Percentiles rank a stretch among this genome's conserved stretches.
Conservation (phyloP, 192 early-diverging fungal species). For the Obelidium mucronatum region DNA sequence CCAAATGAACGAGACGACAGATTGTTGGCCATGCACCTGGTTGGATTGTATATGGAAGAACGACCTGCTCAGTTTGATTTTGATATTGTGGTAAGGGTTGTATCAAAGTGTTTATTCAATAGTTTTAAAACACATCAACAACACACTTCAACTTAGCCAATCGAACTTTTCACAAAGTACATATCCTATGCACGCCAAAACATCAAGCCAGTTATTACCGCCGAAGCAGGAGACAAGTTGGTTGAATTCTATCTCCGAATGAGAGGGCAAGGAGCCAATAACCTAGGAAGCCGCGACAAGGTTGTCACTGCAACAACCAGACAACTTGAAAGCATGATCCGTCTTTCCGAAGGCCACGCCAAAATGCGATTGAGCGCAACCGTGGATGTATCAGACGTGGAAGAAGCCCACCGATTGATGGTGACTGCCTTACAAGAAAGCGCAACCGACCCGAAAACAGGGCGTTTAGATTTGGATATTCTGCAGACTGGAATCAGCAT, state of each 20-base stretch:
- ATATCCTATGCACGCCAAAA: slow-evolving; percentile 86
- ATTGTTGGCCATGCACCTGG: slow-evolving; percentile 86
- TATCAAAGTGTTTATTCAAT: slow-evolving; percentile 4
- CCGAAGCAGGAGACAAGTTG: slow-evolving; percentile 78
- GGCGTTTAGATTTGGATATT: slow-evolving; percentile 92
- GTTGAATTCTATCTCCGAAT: slow-evolving; percentile 85
- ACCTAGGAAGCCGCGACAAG: slow-evolving; percentile 38
- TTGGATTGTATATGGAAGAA: slow-evolving; percentile 85
- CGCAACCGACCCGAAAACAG: slow-evolving; percentile 93
- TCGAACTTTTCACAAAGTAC: slow-evolving; percentile 89
- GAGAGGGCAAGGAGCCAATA: slow-evolving; percentile 69
- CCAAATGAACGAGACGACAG: slow-evolving; percentile 87
- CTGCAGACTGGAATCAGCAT: slow-evolving; percentile 87
- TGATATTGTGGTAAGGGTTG: slow-evolving; percentile 54
- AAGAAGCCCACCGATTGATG: slow-evolving; percentile 88
- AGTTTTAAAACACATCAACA: not conserved
- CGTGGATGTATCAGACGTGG: slow-evolving; percentile 85
- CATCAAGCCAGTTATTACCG: slow-evolving; percentile 75
- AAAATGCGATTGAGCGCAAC: slow-evolving; percentile 79
- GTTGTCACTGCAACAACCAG: slow-evolving; percentile 86
- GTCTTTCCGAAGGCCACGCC: slow-evolving; percentile 92
- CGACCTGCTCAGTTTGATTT: slow-evolving; percentile 27
- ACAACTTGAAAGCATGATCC: slow-evolving; percentile 97
- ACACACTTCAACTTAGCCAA: slow-evolving; percentile 54
- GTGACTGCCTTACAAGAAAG: slow-evolving; percentile 87